Conservation (phyloP, 768 basidiomycete species). For the Tricholoma flavovirens region DNA sequence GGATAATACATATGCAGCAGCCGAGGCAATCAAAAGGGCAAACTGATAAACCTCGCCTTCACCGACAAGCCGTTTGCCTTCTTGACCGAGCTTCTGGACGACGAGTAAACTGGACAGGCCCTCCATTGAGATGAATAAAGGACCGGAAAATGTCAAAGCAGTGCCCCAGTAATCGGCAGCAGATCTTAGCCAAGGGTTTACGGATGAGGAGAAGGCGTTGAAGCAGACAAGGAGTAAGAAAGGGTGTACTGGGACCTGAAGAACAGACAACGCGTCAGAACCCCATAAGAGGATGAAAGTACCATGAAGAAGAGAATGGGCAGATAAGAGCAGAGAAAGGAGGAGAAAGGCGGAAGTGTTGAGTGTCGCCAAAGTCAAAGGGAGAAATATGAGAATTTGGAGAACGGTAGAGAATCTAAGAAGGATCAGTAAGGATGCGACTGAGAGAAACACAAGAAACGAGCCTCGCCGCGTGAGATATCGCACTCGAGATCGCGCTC, state of each 20-base stretch:
- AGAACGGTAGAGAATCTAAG: constrained; percentile 65
- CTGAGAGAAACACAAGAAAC: constrained; percentile 5
- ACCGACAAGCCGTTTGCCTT: constrained; percentile 63
- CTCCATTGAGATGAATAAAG: constrained; percentile 77
- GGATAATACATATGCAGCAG: constrained; percentile 73
- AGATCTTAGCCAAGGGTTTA: constrained; percentile 49
- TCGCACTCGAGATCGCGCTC: constrained; percentile 46
- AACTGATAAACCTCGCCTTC: constrained; percentile 76
- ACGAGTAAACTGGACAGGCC: constrained; percentile 80
- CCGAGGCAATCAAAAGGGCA: constrained; percentile 66
- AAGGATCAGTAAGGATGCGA: background rate
- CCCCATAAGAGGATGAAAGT: constrained; percentile 69
- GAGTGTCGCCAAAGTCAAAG: constrained; percentile 78
- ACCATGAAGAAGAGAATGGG: constrained; percentile 78
- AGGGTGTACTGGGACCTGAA: constrained; percentile 84
- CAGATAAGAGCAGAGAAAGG: constrained; percentile 69
- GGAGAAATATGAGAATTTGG: constrained; percentile 80
- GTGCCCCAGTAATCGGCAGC: constrained; percentile 70
- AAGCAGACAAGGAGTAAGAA: constrained; percentile 84
- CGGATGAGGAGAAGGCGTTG: constrained; percentile 70
- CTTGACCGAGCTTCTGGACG: constrained; percentile 74
- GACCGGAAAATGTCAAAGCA: constrained; percentile 63
- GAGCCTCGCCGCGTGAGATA: constrained; percentile 60
- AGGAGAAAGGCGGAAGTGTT: constrained; percentile 76
- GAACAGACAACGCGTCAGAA: constrained; percentile 63